A percentile compares a stretch with the other conserved stretches of the same genome.
Evolutionary conservation across 106 monocot species (phyloP).

Genomic region (Dendrobium nobile): DNA sequence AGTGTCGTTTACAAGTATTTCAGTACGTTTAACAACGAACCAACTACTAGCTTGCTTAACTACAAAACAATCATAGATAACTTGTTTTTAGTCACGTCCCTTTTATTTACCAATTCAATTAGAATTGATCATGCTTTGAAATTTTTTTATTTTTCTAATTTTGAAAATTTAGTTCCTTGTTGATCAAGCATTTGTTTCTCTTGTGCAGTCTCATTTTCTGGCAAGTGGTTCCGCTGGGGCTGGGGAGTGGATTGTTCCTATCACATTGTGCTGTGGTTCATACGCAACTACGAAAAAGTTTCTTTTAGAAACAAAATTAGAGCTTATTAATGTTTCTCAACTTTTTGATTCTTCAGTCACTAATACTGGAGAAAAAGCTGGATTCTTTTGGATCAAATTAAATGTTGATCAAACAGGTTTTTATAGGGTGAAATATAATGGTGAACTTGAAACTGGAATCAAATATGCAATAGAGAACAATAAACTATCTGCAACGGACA

Average conservation of each 20-base stretch:
- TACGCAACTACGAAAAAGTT: slow-evolving; percentile 55
- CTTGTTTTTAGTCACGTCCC: neutral
- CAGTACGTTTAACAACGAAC: neutral
- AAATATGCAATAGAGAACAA: slow-evolving; percentile 60
- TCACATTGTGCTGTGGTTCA: slow-evolving; percentile 67
- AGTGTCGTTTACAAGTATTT: neutral
- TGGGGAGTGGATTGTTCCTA: slow-evolving; percentile 92
- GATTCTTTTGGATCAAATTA: slow-evolving; percentile 66
- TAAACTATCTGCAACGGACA: slow-evolving; percentile 66
- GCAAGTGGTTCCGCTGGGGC: slow-evolving; percentile 61
- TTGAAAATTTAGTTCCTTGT: neutral
- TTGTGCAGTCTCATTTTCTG: slow-evolving; percentile 72
- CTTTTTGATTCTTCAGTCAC: slow-evolving; percentile 17
- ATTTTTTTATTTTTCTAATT: neutral
- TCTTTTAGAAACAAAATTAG: slow-evolving; percentile 52
- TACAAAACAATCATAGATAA: neutral
- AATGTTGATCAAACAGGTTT: slow-evolving; percentile 92
- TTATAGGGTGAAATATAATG: slow-evolving; percentile 91
- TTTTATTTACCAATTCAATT: neutral
- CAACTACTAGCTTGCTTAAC: neutral
- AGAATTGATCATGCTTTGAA: neutral
- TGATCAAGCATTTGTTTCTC: slow-evolving; percentile 10
- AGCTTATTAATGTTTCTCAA: slow-evolving; percentile 44
- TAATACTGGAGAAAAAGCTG: slow-evolving; percentile 18
- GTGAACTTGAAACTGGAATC: slow-evolving; percentile 61